Conservation (phyloP, 2,329 filamentous ascomycete genomes). For the Reticulascus tulasneorum region DNA sequence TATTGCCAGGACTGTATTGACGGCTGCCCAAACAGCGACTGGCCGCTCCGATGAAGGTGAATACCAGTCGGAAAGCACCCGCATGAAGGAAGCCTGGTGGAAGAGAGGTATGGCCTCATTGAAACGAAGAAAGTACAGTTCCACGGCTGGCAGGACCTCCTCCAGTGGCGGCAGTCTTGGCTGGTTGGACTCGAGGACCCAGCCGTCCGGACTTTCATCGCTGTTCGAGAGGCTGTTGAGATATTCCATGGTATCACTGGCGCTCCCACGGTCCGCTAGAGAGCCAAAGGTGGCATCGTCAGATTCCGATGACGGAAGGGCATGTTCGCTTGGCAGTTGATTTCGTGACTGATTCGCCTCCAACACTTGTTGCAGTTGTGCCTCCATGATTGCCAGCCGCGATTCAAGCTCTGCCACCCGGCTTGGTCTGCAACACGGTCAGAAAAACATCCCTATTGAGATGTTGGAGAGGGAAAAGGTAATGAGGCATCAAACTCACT, state of each 20-base stretch:
- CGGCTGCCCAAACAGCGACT: conserved; percentile 27
- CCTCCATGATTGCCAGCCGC: conserved; percentile 26
- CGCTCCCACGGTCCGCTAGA: not conserved
- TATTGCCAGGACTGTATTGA: conserved; percentile 35
- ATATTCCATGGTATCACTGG: not conserved
- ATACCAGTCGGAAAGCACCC: conserved; percentile 31
- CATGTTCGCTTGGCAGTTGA: conserved; percentile 1
- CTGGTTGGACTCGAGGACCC: conserved; percentile 11
- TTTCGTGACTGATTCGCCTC: conserved; percentile 3
- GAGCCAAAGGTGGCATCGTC: not conserved
- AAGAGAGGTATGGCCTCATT: conserved; percentile 35
- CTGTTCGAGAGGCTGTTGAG: conserved; percentile 1
- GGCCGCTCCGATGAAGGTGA: conserved; percentile 14
- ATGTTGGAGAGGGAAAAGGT: not conserved
- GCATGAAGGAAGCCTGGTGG: conserved; percentile 30
- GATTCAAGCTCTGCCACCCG: conserved; percentile 16
- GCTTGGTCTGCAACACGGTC: conserved; percentile 1
- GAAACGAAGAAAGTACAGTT: conserved; percentile 31
- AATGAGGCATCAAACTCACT: not conserved
- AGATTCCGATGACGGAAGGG: not conserved
- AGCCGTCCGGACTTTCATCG: conserved; percentile 5
- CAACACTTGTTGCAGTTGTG: conserved; percentile 27
- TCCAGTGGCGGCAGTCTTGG: conserved; percentile 25
- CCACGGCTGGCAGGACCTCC: conserved; percentile 29
- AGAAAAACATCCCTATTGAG: not conserved